Evolutionary conservation across 2,329 filamentous ascomycete genomes (phyloP), one percentile per base, ranked within the genome.

Genomic region (Fusarium secorum): DNA sequence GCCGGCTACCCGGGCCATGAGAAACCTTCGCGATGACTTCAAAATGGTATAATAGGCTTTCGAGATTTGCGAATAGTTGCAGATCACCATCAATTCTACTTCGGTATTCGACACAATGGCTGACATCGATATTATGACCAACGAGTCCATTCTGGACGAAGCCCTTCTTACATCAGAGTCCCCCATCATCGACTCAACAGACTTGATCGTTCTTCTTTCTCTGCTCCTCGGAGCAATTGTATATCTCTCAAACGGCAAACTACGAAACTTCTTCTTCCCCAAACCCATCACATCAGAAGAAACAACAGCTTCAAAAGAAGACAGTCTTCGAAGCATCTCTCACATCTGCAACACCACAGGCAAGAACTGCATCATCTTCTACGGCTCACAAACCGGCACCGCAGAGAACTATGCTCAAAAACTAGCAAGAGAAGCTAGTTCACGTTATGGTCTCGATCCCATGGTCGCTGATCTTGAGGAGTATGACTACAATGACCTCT

Each of bases 391-490:
- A 7, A 59, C 45, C 6, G 55, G 55, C 6, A 59, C 55, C 1
- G 55, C 55, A 33, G 55, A 59, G 18, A 59, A 33, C 35, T 59
- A 59, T 15, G 55, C 55, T 6, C 55, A 59, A 7, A 59, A 59
- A 1, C 6, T 59, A 11, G 55, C 45, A 0, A 20, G 55, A 53
- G 55, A 59, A 33, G 55, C 46, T 15, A 54, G 45, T 53, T 59
- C 55, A 0, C 46, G 55, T 11, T 59, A 54, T 22, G 55, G 55
- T 6, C 30, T 59, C 3, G 45, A 59, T 26, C 35, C 55, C 7
- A 59, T 59, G 35, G 55, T 59, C n/a, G 55, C 55, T 11, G 55
- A 59, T 6, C 55, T 59, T 6, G 55, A 59, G 3, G 55, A 59
- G 14, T 59, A 59, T 8, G 55, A 59, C 30, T 59, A 54, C 11